These are phyloP conservation scores for Batrachochytrium dendrobatidis DNA, from an alignment of 371 early-diverging fungal species.

Conservation along the genomic window DNA sequence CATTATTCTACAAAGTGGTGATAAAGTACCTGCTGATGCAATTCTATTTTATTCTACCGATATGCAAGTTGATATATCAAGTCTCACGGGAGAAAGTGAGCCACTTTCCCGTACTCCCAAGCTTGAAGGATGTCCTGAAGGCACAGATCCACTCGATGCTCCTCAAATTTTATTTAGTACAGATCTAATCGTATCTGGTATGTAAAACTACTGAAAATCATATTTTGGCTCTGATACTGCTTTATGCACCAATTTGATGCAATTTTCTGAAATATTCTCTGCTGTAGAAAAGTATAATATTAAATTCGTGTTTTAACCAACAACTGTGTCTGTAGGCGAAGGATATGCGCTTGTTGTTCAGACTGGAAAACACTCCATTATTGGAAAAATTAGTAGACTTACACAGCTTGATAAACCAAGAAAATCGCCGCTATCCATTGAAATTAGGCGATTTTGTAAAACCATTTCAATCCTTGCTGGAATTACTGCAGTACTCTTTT, in stretches of 20 bases:
- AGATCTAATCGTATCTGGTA: conserved; percentile 30
- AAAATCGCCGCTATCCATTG: conserved; percentile 32
- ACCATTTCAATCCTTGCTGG: conserved; percentile 38
- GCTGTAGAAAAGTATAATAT: neutral
- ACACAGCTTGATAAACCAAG: conserved; percentile 21
- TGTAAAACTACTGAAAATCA: neutral
- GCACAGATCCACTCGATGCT: conserved; percentile 32
- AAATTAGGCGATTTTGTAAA: conserved; percentile 41
- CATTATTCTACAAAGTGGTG: conserved; percentile 35
- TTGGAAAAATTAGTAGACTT: conserved; percentile 38
- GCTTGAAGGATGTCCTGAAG: conserved; percentile 9
- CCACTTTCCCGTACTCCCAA: conserved; percentile 21
- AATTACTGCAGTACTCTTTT: conserved; percentile 39
- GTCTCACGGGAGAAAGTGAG: conserved; percentile 46
- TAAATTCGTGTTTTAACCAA: neutral
- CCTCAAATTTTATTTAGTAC: conserved; percentile 42
- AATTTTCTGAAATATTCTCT: neutral
- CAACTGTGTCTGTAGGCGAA: conserved; percentile 28
- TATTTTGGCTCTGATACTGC: neutral
- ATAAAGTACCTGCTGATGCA: conserved; percentile 46
- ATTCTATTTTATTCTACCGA: conserved; percentile 30
- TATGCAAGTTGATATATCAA: conserved; percentile 39
- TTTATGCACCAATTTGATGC: neutral
- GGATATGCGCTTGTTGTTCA: conserved; percentile 41
- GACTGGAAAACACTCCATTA: conserved; percentile 37